These are phyloP conservation scores for Babesia ovis DNA, from an alignment of 169 alveolate genomes.

Conservation along the genomic window DNA sequence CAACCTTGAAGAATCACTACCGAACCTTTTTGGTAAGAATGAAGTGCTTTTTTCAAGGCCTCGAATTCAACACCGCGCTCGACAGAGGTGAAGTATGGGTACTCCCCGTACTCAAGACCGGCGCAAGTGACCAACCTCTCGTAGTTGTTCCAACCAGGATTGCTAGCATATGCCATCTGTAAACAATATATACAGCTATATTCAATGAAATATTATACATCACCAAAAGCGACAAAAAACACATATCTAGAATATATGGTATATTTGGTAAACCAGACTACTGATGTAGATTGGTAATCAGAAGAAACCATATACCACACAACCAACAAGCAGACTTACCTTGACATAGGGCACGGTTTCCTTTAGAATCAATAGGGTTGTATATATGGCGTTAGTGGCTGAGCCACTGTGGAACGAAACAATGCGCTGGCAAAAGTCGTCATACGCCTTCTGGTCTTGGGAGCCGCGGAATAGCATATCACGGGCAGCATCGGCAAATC, in stretches of 20 bases:
- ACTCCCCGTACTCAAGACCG: conserved; percentile 50
- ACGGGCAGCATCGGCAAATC: conserved; percentile 52
- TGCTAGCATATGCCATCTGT: conserved; percentile 58
- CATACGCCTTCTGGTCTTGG: conserved; percentile 34
- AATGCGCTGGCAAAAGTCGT: conserved; percentile 48
- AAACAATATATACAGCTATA: not conserved
- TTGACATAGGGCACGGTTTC: conserved; percentile 35
- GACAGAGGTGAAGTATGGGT: conserved; percentile 45
- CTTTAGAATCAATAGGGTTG: conserved; percentile 31
- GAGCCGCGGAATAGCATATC: conserved; percentile 37
- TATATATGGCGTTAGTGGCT: conserved; percentile 48
- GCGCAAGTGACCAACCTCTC: conserved; percentile 32
- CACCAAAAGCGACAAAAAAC: not conserved
- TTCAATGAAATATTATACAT: not conserved
- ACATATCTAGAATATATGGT: no score
- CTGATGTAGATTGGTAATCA: not conserved
- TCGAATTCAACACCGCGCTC: conserved; percentile 51
- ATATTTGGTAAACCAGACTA: not conserved
- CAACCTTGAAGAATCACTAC: conserved; percentile 48
- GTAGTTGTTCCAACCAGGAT: conserved; percentile 64
- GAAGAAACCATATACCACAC: not conserved
- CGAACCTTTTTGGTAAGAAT: conserved; percentile 27
- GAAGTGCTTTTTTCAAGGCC: conserved; percentile 15
- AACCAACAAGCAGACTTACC: conserved; percentile 4
- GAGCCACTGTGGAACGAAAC: conserved; percentile 47